Evolutionary conservation across 495 filamentous ascomycete genomes (phyloP), one percentile per base, ranked within the genome.

Genomic region (Alectoria sarmentosa): DNA sequence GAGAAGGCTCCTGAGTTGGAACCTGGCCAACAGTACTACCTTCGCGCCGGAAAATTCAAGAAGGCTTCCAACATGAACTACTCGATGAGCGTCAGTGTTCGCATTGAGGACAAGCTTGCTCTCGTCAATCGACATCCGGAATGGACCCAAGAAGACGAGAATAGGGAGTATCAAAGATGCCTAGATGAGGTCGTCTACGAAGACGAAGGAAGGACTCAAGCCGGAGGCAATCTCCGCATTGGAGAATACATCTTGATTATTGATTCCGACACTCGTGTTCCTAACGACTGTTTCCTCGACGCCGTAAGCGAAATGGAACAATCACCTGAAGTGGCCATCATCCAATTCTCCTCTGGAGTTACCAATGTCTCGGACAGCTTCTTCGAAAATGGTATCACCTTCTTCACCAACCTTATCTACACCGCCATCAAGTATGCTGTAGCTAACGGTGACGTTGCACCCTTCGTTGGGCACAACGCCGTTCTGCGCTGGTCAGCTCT

Each of bases 351-450:
- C 19, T 90, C 88, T 23, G 88, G 89, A 68, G 88, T 91, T 73
- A 91, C 91, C 89, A 86, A 91, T 70, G 89, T 91, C 30, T 83
- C 86, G 36, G 76, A 86, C 71, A 86, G 83, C 32, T 88, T 87
- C 70, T 89, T 89, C 62, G 86, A 88, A 73, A 87, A 87, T 67
- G 86, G 86, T 66, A 90, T 91, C 68, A 90, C 88, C 42, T 92
- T 91, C 79, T 92, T 92, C 78, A 92, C 89, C 56, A 87, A 92
- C 72, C 81, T 92, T 23, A 87, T 92, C 72, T 92, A 92, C 73
- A 88, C 80, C 38, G 86, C 88, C 58, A 92, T 92, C 65, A 79
- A 82, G 15, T 92, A 87, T 73, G 86, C 89, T 56, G 88, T 91
- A 68, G 82, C 88, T 28, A 91, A 91, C 75, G 89, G 89, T 52